Percentiles rank a stretch among this genome's conserved stretches.
Evolutionary conservation across 495 filamentous ascomycete genomes (phyloP).

Genomic region (Penicillium arizonense): DNA sequence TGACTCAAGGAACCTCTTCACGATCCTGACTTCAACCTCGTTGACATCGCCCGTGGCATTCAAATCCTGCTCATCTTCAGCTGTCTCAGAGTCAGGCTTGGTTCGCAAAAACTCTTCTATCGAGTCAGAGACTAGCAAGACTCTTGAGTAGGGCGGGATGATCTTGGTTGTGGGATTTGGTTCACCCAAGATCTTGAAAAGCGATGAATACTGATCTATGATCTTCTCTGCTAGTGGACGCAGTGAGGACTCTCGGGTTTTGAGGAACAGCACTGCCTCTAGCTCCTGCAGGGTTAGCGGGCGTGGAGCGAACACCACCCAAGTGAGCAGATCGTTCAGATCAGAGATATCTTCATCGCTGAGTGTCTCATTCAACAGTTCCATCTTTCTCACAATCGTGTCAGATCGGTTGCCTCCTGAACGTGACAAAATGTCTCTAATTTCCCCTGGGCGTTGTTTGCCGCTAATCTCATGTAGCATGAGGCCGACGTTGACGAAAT

Average conservation of each 20-base stretch:
- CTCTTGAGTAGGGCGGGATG: not conserved
- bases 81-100: not conserved
- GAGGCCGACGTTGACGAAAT: slow-evolving; percentile 19
- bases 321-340: slow-evolving; percentile 15
- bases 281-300: slow-evolving; percentile 2
- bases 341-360: slow-evolving; percentile 20
- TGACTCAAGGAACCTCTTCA: slow-evolving; percentile 14
- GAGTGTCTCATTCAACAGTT: slow-evolving; percentile 15
- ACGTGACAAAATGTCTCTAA: slow-evolving; percentile 14
- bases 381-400: slow-evolving; percentile 16
- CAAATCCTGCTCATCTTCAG: not conserved
- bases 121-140: slow-evolving; percentile 14
- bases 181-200: slow-evolving; percentile 5
- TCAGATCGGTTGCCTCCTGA: slow-evolving; percentile 16
- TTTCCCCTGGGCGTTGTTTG: slow-evolving; percentile 19
- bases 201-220: slow-evolving; percentile 11
- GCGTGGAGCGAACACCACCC: slow-evolving; percentile 2
- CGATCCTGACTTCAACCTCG: slow-evolving; percentile 15
- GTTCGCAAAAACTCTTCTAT: slow-evolving; percentile 9
- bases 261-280: slow-evolving; percentile 14
- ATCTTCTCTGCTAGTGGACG: slow-evolving; percentile 16
- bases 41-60: slow-evolving; percentile 4
- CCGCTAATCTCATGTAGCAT: slow-evolving; percentile 16
- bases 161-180: not conserved
- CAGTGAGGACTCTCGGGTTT: slow-evolving; percentile 13